Evolutionary conservation across 1,139 yeast genomes (phyloP), one percentile per base, ranked within the genome.

Genomic region (Taphrina pruni): DNA sequence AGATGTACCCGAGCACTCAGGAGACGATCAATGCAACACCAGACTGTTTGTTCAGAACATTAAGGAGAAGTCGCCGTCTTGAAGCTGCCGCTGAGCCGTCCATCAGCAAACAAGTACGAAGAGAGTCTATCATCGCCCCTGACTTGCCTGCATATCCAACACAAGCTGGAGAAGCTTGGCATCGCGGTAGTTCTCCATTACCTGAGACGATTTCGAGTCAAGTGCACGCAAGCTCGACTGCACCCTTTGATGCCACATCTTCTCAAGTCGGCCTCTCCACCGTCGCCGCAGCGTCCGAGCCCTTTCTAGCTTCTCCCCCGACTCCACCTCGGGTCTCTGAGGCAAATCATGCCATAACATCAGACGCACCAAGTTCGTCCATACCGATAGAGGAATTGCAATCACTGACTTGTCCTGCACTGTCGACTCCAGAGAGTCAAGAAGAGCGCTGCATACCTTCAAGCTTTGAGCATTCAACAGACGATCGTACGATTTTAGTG

Each of bases 21-120:
- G 62, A 58, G 54, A 45, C 54, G 26, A 58, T 58, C 20, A 5
- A 17, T 11, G 62, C 43, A 6, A 58, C 62, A 20, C 62, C 62
- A 5, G 62, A 58, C 46, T 35, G 14, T n/a, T 14, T 58, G 1
- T 1, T 20, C 20, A 21, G 51, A 35, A 45, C 62, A 6, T 32
- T 58, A 41, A 45, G 45, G n/a, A 43, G 45, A 43, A 56, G 60
- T 11, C 36, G 38, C 1, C 60, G 46, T 1, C 9, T 20, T 6
- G 35, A 35, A 12, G 26, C 39, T 7, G 58, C 41, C 2, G 17
- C 41, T 11, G 43, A 54, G 35, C 38, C 9, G 38, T 11, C n/a
- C 1, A 1, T n/a, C 9, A n/a, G 20, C 9, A 32, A 12, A 9
- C 14, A 20, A 6, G 38, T n/a, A 11, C 35, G 9, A 11, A 17